Conservation (phyloP, 2,329 filamentous ascomycete genomes). For the Balansia obtecta region DNA sequence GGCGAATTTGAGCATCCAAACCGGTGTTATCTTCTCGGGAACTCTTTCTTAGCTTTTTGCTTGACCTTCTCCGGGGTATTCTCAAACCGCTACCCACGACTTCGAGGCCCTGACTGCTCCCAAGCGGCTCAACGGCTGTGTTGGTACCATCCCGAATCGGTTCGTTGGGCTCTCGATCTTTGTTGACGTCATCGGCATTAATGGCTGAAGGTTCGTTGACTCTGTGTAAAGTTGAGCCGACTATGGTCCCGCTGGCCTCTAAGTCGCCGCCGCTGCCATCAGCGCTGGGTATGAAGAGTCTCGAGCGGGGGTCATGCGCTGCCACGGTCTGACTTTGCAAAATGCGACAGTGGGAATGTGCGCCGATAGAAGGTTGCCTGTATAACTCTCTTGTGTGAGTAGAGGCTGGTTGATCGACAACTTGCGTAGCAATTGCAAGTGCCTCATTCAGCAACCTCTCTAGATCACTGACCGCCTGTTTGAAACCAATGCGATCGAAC, state of each 20-base stretch:
- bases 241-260: background rate
- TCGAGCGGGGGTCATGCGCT: background rate
- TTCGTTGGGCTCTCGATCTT: background rate
- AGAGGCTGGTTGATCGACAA: constrained; percentile 20
- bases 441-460: constrained; percentile 35
- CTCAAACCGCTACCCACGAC: background rate
- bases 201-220: background rate
- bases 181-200: background rate
- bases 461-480: constrained; percentile 27
- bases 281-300: constrained; percentile 4
- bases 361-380: constrained; percentile 8
- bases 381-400: constrained; percentile 5
- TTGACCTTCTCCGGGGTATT: constrained; percentile 9
- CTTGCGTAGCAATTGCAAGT: constrained; percentile 29
- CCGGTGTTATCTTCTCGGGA: background rate
- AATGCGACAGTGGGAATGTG: constrained; percentile 6
- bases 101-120: background rate
- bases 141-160: background rate
- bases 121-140: constrained; percentile 3
- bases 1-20: background rate
- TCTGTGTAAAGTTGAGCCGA: background rate
- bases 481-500: constrained; percentile 19
- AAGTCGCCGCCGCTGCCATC: constrained; percentile 6
- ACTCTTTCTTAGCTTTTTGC: constrained; percentile 3
- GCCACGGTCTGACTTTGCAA: background rate